Evolutionary conservation across 768 basidiomycete genomes (phyloP), one percentile per base, ranked within the genome.

Genomic region (Lentinula guzmanii): DNA sequence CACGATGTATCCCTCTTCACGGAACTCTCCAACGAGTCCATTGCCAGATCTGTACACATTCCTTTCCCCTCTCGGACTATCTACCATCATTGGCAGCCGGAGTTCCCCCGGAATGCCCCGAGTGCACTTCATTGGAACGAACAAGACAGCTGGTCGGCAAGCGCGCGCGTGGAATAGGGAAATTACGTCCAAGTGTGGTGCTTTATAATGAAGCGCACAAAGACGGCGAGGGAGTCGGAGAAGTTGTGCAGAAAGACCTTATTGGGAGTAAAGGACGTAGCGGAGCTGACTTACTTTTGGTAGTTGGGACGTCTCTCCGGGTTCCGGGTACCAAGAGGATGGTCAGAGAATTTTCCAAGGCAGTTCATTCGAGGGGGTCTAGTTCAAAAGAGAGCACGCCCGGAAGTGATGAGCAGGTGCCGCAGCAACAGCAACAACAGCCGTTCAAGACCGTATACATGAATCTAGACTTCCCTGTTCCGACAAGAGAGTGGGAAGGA

Each of bases 281-380:
- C 51, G 85, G 88, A 4, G 91, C 93, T 7, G 95, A 97, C 74
- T 71, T 94, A 50, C 75, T 97, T 41, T 74, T 97, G 57, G 94
- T 97, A 13, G 94, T 92, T 16, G 95, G 95, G 48, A 96, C 94
- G 60, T 93, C 90, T 71, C 74, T 97, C 62, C 82, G 87, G 64
- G 90, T 97, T 15, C 93, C 91, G 8, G 95, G 95, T 18, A 95
- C 94, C 51, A 95, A 94, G 73, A 80, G 90, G 65, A 91, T 96
- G 75, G 91, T 95, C 24, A 84, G 91, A 61, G 93, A 95, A 72
- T 92, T 90, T 72, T 83, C 88, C 28, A 92, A 90, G 72, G 87
- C 89, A 18, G 85, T 92, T 24, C 82, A 79, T 48, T 78, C 82
- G 7, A 79, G 86, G 46, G 75, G 77, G 2, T 66, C 72, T 13